Conservation (phyloP, 2,329 filamentous ascomycete species). For the Apiospora sp. region DNA sequence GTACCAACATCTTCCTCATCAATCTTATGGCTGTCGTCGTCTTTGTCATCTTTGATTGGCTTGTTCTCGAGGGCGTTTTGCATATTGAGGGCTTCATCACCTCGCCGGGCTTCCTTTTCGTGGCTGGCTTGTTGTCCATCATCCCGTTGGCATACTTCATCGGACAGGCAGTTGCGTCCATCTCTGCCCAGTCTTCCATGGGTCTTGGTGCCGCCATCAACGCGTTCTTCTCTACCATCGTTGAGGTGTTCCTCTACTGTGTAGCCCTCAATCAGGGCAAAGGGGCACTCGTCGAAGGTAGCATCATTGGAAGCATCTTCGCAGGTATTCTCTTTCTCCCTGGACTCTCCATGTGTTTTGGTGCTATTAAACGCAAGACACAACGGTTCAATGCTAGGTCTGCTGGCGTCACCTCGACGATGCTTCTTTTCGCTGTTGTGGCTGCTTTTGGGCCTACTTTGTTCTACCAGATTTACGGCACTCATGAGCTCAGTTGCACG, state of each 20-base stretch:
- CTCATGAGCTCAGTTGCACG: constrained; percentile 90
- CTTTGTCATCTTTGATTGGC: constrained; percentile 94
- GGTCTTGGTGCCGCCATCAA: constrained; percentile 96
- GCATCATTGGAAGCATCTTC: constrained; percentile 97
- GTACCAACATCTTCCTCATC: constrained; percentile 98
- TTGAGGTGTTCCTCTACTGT: constrained; percentile 98
- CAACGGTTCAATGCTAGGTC: constrained; percentile 98
- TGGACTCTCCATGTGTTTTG: constrained; percentile 97
- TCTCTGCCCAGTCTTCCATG: constrained; percentile 98
- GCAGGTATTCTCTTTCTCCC: constrained; percentile 94
- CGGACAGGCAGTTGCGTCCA: constrained; percentile 96
- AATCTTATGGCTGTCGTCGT: constrained; percentile 94
- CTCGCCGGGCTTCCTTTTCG: constrained; percentile 85
- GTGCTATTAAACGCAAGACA: constrained; percentile 96
- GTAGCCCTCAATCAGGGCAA: constrained; percentile 93
- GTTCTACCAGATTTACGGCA: constrained; percentile 99
- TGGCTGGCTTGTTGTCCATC: constrained; percentile 85
- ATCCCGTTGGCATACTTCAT: constrained; percentile 99
- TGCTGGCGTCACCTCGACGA: constrained; percentile 95
- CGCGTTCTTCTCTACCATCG: constrained; percentile 96
- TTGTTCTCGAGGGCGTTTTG: constrained; percentile 74
- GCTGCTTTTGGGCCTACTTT: constrained; percentile 94
- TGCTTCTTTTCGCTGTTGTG: constrained; percentile 95
- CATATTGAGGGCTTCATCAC: constrained; percentile 78
- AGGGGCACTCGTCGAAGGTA: constrained; percentile 90